Evolutionary conservation across 495 filamentous ascomycete species (phyloP).

Genomic region (Sordaria brevicollis): DNA sequence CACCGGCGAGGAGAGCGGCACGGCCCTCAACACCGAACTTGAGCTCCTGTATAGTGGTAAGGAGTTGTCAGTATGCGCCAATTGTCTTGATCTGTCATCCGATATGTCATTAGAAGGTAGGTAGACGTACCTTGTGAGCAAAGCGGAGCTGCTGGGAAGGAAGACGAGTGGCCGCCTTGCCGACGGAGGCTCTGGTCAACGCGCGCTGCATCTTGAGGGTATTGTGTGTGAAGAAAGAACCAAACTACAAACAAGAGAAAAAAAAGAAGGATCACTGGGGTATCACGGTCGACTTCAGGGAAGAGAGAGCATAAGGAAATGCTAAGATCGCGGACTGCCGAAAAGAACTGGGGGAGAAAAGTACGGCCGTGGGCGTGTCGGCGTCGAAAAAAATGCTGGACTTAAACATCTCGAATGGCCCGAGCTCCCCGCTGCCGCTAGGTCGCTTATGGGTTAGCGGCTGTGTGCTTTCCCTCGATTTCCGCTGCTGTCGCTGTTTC

Average conservation of each 20-base stretch:
- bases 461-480: not conserved
- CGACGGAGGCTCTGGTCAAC: conserved; percentile 51
- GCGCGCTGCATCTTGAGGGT: conserved; percentile 35
- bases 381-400: conserved; percentile 18
- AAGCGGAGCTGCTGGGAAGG: conserved; percentile 78
- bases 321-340: not conserved
- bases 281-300: conserved; percentile 11
- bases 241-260: conserved; percentile 2
- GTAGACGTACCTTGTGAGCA: conserved; percentile 74
- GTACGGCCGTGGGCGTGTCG: not conserved
- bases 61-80: conserved; percentile 1
- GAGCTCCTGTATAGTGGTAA: conserved; percentile 55
- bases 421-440: conserved; percentile 19
- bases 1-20: conserved; percentile 79
- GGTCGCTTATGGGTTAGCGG: conserved; percentile 11
- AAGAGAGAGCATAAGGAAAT: conserved; percentile 1
- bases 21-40: conserved; percentile 97
- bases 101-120: conserved; percentile 1
- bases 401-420: conserved; percentile 15
- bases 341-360: not conserved
- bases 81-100: conserved; percentile 6
- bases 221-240: conserved; percentile 6
- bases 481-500: conserved; percentile 11
- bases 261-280: conserved; percentile 7
- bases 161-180: conserved; percentile 42